Evolutionary conservation across 2,329 filamentous ascomycete genomes (phyloP), one percentile per base, ranked within the genome.

Genomic region (Phyllosticta citribraziliensis): DNA sequence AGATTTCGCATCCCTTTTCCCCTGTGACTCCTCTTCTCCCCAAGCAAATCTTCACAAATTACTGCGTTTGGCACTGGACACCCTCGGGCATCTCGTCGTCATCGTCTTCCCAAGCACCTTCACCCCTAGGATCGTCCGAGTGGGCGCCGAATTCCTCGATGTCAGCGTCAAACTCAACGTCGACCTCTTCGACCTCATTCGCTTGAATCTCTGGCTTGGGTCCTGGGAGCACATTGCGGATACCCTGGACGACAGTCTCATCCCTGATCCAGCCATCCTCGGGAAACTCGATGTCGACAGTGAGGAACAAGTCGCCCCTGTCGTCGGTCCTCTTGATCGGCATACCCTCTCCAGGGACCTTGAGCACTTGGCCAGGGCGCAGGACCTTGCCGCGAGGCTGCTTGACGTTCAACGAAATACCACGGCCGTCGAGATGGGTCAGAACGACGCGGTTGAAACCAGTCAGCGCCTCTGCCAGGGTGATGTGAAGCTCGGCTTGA

Each of bases 391-490:
- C 93, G 47, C 74, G 66, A 0, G 77, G 77, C 69, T 88, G 84
- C 17, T 89, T 84, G 66, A 94, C 87, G 60, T 86, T 82, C 55
- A 99, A 80, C 62, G 88, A 83, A 63, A 99, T 93, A 30, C 94
- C 94, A 62, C 94, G 85, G 30, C 93, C 94, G 70, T 99, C 94
- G 9, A 99, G 85, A 73, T 99, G 94, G 69, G 88, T 94, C 64
- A 99, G 70, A 1, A 97, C 91, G 5, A 95, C 89, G 40, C 93
- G 85, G 57, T 90, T 90, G 79, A 99, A 97, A 14, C 94, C 94
- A 9, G 85, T 87, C 57, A 99, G 78, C 0, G 94, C 87, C 74
- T 99, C 94, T 10, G 84, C 84, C 14, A 99, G 80, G 3, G 88
- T 89, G 65, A 99, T 81, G 47, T 88, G 84, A 53, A 99, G 78